Percentiles rank a stretch among this genome's conserved stretches.
phyloP scores from a whole-genome alignment of 345 rosid genomes.

The Clausena lansium region DNA sequence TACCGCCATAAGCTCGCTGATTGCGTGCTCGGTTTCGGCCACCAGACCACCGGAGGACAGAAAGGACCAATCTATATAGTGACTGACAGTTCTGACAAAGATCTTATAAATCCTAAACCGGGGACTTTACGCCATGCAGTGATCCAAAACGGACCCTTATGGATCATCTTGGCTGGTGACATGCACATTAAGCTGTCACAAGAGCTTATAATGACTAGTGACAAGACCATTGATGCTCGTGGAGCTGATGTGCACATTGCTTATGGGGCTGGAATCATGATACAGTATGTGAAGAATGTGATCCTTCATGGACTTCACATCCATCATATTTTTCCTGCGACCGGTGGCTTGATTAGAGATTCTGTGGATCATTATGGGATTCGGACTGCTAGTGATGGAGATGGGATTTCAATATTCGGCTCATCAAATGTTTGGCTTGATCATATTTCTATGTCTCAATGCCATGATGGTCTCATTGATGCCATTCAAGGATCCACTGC shows the following conservation, averaged over 20 bases:
- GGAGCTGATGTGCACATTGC: conserved; percentile 65
- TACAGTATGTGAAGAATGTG: conserved; percentile 65
- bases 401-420: conserved; percentile 60
- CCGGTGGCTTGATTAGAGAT: conserved; percentile 73
- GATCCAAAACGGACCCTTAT: conserved; percentile 59
- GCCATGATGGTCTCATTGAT: conserved; percentile 66
- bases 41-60: conserved; percentile 60
- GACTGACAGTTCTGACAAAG: conserved; percentile 47
- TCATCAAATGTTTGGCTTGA: conserved; percentile 69
- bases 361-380: conserved; percentile 49
- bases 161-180: conserved; percentile 65
- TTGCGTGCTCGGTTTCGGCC: conserved; percentile 73
- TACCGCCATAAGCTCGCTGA: conserved; percentile 53
- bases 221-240: conserved; percentile 82
- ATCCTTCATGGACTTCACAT: conserved; percentile 63
- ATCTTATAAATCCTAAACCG: conserved; percentile 50
- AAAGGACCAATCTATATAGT: conserved; percentile 54
- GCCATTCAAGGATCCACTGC: conserved; percentile 26
- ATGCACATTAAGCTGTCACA: conserved; percentile 63
- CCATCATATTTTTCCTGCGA: conserved; percentile 37
- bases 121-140: conserved; percentile 82
- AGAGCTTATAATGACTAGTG: conserved; percentile 47
- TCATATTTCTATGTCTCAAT: conserved; percentile 58
- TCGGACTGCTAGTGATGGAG: conserved; percentile 58
- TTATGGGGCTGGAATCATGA: conserved; percentile 57